Base-by-base conservation (phyloP, 179 eudicot species). In the Heliamphora pulchella region DNA sequence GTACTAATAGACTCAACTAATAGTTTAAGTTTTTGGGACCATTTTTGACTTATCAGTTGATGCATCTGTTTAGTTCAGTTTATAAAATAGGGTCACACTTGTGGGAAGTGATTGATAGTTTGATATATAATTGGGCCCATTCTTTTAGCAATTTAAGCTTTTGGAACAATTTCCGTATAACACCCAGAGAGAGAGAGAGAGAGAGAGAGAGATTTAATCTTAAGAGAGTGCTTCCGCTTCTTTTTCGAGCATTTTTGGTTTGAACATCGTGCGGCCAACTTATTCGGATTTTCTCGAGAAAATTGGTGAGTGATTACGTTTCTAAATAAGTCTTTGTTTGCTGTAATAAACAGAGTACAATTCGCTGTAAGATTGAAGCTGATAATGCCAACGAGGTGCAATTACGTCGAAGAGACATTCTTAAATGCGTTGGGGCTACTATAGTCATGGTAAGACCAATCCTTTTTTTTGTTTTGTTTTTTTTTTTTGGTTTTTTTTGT, bases 321-420 rank as follows among this genome's bases (percentile, higher is more conserved):
- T 31, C 70, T 0, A 11, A 62, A 5, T 11, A 76, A 69, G 17
- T 2, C 10, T 4, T 14, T 1, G 15, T 79, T 62, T 65, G 73
- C 1, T 11, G 50, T 78, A 43, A 44, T 53, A 70, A 54, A 8
- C 88, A 94, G 96, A 85, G 85, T 50, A 84, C 72, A 50, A 78
- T 93, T 64, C 82, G 88, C 18, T 93, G 93, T 75, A 87, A 84
- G 76, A 71, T 81, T 78, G 94, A 79, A 84, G 87, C 78, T 48
- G 84, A 82, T 64, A 65, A 46, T 59, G 62, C 5, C 63, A 75
- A 74, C 79, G 91, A 82, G 5, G 82, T 70, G 78, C 86, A 83
- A 57, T 78, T 91, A 71, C 80, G 89, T 11, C 87, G 97, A 64
- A 85, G 98, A 74, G 91, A 89, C 53, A 10, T 91, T 68, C 89